These are phyloP conservation scores for Blastomyces silverae DNA, from an alignment of 2,329 filamentous ascomycete genomes.

Conservation along the genomic window DNA sequence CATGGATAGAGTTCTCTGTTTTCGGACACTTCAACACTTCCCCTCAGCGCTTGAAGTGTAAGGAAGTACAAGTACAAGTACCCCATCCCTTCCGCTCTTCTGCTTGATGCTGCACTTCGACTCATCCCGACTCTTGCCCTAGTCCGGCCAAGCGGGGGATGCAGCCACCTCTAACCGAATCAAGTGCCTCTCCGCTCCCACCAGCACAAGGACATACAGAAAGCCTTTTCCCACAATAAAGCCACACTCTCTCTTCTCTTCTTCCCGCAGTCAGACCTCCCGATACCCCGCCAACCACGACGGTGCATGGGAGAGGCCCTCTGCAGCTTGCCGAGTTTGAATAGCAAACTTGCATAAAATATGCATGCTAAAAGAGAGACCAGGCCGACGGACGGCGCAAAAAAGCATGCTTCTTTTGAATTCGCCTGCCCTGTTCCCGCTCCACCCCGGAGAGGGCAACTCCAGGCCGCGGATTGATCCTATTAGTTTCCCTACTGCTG, in stretches of 20 bases:
- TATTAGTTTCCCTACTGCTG: conserved; percentile 13
- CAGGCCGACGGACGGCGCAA: neutral
- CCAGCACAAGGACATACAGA: neutral
- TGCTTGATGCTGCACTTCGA: neutral
- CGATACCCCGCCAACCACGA: neutral
- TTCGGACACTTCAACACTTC: neutral
- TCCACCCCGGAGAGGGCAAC: neutral
- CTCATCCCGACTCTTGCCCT: no score
- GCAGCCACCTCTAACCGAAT: conserved; percentile 1
- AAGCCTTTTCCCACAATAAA: neutral
- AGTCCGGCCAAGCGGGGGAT: neutral
- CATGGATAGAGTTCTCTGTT: no score
- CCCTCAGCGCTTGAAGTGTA: neutral
- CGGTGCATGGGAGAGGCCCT: neutral
- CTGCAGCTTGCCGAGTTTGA: conserved; percentile 13
- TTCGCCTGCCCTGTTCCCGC: neutral
- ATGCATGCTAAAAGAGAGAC: neutral
- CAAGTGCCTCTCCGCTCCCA: neutral
- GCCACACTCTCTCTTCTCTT: neutral
- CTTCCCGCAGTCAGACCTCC: neutral
- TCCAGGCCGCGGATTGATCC: conserved; percentile 7
- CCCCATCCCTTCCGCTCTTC: neutral
- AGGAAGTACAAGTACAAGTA: neutral
- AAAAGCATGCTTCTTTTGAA: neutral
- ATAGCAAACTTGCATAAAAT: conserved; percentile 5